Evolutionary conservation across 73 alveolate species (phyloP).

Genomic region (Symbiodinium natans): DNA sequence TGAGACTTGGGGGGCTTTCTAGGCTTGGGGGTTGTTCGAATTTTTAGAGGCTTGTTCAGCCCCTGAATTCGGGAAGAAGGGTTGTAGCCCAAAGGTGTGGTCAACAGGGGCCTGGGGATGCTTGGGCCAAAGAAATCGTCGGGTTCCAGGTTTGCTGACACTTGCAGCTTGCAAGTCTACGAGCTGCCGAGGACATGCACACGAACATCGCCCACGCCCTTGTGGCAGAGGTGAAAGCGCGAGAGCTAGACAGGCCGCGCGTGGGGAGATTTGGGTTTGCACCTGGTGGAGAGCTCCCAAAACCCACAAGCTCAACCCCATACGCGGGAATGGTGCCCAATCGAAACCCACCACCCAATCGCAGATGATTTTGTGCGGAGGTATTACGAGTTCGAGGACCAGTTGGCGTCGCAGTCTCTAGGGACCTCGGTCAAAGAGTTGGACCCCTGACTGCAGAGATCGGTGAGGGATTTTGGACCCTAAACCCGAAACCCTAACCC

Average conservation of each 20-base stretch:
- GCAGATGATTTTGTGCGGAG: too few species aligned
- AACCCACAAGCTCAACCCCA: too few species aligned
- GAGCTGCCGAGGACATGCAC: conserved; percentile 72
- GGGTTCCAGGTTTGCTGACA: too few species aligned
- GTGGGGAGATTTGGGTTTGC: background rate
- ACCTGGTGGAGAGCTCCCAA: too few species aligned
- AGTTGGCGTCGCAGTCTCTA: conserved; percentile 45
- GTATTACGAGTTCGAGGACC: conserved; percentile 92
- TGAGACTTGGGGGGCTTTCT: background rate
- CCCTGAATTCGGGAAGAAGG: background rate
- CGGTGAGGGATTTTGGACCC: too few species aligned
- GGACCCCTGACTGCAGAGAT: conserved; percentile 19
- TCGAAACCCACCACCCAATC: background rate
- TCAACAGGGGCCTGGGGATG: background rate
- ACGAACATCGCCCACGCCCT: conserved; percentile 91
- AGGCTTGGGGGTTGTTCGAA: background rate
- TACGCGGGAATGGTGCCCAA: background rate
- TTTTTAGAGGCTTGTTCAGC: background rate
- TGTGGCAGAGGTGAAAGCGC: conserved; percentile 85
- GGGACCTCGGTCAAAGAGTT: conserved; percentile 44
- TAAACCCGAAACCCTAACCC: too few species aligned
- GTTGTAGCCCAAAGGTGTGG: background rate
- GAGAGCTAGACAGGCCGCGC: conserved; percentile 51
- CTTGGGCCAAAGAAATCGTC: too few species aligned
- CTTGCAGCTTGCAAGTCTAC: too few species aligned